A percentile compares a stretch with the other conserved stretches of the same genome.
Conservation (phyloP, 2,329 filamentous ascomycete species). For the Didymellaceae sp. region DNA sequence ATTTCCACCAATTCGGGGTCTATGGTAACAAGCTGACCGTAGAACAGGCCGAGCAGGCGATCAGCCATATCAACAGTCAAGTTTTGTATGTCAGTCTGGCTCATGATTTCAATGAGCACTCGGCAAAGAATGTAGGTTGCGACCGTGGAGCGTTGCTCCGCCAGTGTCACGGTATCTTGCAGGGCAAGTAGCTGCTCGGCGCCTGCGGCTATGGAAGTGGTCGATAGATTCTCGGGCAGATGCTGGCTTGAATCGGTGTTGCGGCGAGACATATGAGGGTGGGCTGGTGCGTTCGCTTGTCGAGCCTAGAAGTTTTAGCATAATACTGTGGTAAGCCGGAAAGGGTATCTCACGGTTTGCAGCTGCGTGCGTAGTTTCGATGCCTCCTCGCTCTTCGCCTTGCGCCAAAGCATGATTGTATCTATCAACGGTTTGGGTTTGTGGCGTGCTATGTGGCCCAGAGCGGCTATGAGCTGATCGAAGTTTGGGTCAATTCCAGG, state of each 20-base stretch:
- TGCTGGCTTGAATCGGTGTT: constrained; percentile 46
- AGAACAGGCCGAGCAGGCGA: constrained; percentile 93
- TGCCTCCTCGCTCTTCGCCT: constrained; percentile 90
- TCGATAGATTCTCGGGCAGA: constrained; percentile 32
- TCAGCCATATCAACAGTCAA: constrained; percentile 93
- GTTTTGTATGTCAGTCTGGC: constrained; percentile 80
- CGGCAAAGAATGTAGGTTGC: constrained; percentile 96
- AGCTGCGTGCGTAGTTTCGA: constrained; percentile 43
- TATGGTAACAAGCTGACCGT: constrained; percentile 88
- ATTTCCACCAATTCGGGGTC: constrained; percentile 80
- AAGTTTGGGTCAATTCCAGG: constrained; percentile 86
- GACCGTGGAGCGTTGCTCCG: constrained; percentile 88
- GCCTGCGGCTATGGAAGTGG: constrained; percentile 34
- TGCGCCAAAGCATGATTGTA: constrained; percentile 97
- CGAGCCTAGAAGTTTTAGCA: constrained; percentile 39
- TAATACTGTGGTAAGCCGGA: neutral
- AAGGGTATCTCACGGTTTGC: constrained; percentile 33
- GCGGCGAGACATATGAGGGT: constrained; percentile 42
- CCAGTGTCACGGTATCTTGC: constrained; percentile 76
- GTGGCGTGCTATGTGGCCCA: constrained; percentile 92
- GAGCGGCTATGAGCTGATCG: constrained; percentile 89
- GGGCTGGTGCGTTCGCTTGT: constrained; percentile 30
- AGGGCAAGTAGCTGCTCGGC: constrained; percentile 50
- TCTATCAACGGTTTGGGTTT: constrained; percentile 96
- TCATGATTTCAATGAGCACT: constrained; percentile 91